Evolutionary conservation across 192 early-diverging fungal genomes (phyloP).

Genomic region (Mortierella antarctica): DNA sequence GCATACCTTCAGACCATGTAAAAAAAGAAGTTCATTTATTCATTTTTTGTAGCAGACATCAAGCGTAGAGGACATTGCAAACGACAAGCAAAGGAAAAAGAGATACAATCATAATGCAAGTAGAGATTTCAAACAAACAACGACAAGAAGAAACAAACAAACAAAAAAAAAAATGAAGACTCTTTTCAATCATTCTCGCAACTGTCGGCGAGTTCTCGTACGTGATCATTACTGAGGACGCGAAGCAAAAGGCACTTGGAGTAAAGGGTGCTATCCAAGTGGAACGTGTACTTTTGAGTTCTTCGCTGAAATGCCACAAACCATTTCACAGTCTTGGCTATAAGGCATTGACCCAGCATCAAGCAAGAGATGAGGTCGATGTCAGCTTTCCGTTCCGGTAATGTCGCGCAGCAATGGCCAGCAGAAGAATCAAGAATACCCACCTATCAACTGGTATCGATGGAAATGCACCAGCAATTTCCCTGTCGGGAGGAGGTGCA

Average conservation of each 20-base stretch:
- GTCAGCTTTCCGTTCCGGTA: too few relatives aligned
- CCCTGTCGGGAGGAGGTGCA: conserved; percentile 19
- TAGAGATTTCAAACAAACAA: not conserved
- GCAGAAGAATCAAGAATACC: not conserved
- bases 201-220: conserved; percentile 25
- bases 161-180: not conserved
- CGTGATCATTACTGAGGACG: conserved; percentile 25
- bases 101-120: not conserved
- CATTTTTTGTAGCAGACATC: too few relatives aligned
- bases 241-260: conserved; percentile 43
- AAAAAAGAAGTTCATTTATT: too few relatives aligned
- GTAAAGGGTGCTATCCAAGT: conserved; percentile 32
- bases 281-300: conserved; percentile 40
- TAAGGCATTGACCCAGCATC: not conserved
- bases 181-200: conserved; percentile 16
- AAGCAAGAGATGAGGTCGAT: not conserved
- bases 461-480: conserved; percentile 30
- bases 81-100: not conserved
- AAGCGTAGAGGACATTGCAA: not conserved
- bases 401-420: too few relatives aligned
- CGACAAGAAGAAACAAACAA: not conserved
- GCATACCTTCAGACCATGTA: too few relatives aligned
- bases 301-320: conserved; percentile 39
- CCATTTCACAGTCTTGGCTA: conserved; percentile 52
- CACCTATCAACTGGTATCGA: conserved; percentile 36